Percentiles rank a stretch among this genome's conserved stretches.
phyloP scores from a whole-genome alignment of 345 rosid species.

The Boechera stricta region DNA sequence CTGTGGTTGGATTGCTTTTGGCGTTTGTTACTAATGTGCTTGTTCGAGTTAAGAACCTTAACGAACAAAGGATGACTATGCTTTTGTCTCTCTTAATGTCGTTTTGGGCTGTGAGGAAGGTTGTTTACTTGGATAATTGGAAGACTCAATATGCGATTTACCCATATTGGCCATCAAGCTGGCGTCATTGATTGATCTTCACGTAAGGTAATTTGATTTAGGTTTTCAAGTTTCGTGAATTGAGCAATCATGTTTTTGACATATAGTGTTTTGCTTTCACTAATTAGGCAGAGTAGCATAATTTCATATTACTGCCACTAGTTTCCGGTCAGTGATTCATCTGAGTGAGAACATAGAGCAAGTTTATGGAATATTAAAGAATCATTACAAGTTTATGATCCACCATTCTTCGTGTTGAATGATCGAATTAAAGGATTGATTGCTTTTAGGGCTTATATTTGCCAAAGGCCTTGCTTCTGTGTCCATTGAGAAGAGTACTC shows the following conservation, averaged over 20 bases:
- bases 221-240: neutral
- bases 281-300: no score
- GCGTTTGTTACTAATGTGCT: constrained; percentile 63
- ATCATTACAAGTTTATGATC: neutral
- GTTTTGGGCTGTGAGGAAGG: constrained; percentile 72
- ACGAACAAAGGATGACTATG: constrained; percentile 61
- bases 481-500: neutral
- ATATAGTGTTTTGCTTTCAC: neutral
- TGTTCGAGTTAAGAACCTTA: constrained; percentile 57
- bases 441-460: neutral
- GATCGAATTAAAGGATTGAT: neutral
- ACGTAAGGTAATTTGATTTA: neutral
- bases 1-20: constrained; percentile 71
- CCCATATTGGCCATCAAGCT: constrained; percentile 74
- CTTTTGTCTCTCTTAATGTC: constrained; percentile 53
- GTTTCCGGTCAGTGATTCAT: neutral
- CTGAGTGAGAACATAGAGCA: neutral
- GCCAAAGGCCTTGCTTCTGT: constrained; percentile 1
- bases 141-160: constrained; percentile 80
- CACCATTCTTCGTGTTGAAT: neutral
- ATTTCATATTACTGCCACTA: neutral
- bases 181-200: constrained; percentile 32
- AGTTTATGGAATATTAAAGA: neutral
- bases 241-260: neutral
- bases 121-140: constrained; percentile 77